Evolutionary conservation across 768 basidiomycete genomes (phyloP).

Genomic region (Termitomyces sp.): DNA sequence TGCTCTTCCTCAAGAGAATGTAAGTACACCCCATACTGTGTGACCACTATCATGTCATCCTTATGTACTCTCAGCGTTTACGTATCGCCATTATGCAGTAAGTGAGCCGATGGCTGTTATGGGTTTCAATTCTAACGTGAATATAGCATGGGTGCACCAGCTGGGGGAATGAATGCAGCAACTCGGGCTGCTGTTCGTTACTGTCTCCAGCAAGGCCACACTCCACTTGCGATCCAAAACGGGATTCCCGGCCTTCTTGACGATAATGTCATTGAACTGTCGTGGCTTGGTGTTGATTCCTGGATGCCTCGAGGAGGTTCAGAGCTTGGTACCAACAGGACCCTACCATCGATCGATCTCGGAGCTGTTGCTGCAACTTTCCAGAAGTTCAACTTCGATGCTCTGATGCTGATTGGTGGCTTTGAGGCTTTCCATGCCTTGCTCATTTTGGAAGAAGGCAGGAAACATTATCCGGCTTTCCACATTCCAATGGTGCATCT

Average conservation of each 20-base stretch:
- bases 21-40: slow-evolving; percentile 17
- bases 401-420: slow-evolving; percentile 86
- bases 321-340: slow-evolving; percentile 95
- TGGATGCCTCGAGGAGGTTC: slow-evolving; percentile 98
- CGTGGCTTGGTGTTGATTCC: slow-evolving; percentile 95
- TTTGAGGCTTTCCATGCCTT: slow-evolving; percentile 92
- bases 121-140: background rate
- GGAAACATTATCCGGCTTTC: slow-evolving; percentile 85
- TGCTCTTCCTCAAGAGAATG: slow-evolving; percentile 49
- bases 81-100: slow-evolving; percentile 84
- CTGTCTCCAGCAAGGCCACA: slow-evolving; percentile 90
- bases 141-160: slow-evolving; percentile 88
- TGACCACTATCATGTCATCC: background rate
- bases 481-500: slow-evolving; percentile 95
- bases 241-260: slow-evolving; percentile 95
- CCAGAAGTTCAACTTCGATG: slow-evolving; percentile 79
- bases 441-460: slow-evolving; percentile 71
- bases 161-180: slow-evolving; percentile 98
- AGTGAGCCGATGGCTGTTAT: slow-evolving; percentile 26
- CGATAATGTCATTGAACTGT: slow-evolving; percentile 78
- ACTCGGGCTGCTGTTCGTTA: slow-evolving; percentile 93
- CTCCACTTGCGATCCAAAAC: slow-evolving; percentile 86
- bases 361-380: slow-evolving; percentile 89
- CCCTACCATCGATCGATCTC: slow-evolving; percentile 80
- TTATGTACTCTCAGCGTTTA: slow-evolving; percentile 51